A percentile compares a stretch with the other conserved stretches of the same genome.
These are phyloP conservation scores for Chionographis japonica DNA, from an alignment of 106 monocot species.

Conservation along the genomic window DNA sequence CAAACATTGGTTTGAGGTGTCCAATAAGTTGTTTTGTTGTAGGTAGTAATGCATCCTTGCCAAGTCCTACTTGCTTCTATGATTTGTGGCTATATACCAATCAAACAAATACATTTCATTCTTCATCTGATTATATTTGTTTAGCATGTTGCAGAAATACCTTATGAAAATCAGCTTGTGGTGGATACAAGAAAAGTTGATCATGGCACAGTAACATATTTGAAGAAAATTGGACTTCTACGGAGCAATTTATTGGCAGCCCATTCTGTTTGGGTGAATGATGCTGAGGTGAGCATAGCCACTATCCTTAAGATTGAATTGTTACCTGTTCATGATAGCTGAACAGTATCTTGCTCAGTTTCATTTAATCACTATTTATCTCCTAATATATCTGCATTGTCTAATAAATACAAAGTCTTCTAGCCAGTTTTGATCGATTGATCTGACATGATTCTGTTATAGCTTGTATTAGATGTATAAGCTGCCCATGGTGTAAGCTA, in stretches of 20 bases:
- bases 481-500: too few relatives aligned
- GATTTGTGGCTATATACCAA: too few relatives aligned
- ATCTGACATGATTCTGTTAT: too few relatives aligned
- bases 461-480: too few relatives aligned
- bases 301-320: neutral
- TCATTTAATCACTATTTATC: neutral
- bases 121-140: too few relatives aligned
- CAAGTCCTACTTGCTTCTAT: too few relatives aligned
- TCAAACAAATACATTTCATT: too few relatives aligned
- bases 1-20: too few relatives aligned
- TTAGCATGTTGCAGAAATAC: slow-evolving; percentile 90
- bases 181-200: slow-evolving; percentile 43
- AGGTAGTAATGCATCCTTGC: too few relatives aligned
- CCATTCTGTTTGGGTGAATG: slow-evolving; percentile 84
- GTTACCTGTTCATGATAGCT: neutral
- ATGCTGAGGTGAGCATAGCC: slow-evolving; percentile 56
- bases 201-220: slow-evolving; percentile 85
- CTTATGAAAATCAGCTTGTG: slow-evolving; percentile 74
- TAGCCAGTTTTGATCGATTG: neutral
- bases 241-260: slow-evolving; percentile 77
- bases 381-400: too few relatives aligned
- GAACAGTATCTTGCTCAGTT: neutral
- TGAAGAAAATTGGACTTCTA: slow-evolving; percentile 77
- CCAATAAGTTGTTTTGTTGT: too few relatives aligned
- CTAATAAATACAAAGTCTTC: too few relatives aligned